These are phyloP conservation scores for Trichomonas tenax DNA, from an alignment of 208 protist genomes.

Conservation along the genomic window DNA sequence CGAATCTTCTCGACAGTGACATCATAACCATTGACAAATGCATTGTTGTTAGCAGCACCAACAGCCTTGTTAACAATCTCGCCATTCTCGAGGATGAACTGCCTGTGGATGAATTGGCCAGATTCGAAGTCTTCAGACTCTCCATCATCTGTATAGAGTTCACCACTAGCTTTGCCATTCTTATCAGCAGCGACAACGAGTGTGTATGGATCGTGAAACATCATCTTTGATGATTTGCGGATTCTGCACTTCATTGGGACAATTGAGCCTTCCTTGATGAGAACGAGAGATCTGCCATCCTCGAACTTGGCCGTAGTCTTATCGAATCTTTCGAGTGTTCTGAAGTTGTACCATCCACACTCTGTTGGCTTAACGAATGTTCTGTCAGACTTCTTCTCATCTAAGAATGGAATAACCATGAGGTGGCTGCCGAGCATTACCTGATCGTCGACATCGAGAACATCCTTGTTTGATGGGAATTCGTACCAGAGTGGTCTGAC, in stretches of 20 bases:
- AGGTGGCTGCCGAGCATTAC: constrained; percentile 66
- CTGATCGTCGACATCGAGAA: constrained; percentile 51
- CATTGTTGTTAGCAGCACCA: no score
- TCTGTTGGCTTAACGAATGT: constrained; percentile 41
- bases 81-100: neutral
- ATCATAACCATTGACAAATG: neutral
- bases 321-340: constrained; percentile 47
- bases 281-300: constrained; percentile 60
- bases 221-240: constrained; percentile 57
- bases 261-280: constrained; percentile 69
- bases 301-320: neutral
- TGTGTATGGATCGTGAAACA: constrained; percentile 51
- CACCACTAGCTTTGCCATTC: constrained; percentile 13
- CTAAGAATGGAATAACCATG: constrained; percentile 63
- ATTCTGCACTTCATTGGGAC: constrained; percentile 67
- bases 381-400: constrained; percentile 32
- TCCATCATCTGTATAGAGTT: constrained; percentile 36
- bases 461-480: constrained; percentile 46
- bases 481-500: constrained; percentile 76
- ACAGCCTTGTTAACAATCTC: neutral
- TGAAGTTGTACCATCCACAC: constrained; percentile 33
- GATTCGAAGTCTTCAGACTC: constrained; percentile 8
- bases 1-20: neutral
- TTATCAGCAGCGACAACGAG: constrained; percentile 39
- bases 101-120: neutral